phyloP scores from a whole-genome alignment of 306 rosid genomes.

The Abrus precatorius region DNA sequence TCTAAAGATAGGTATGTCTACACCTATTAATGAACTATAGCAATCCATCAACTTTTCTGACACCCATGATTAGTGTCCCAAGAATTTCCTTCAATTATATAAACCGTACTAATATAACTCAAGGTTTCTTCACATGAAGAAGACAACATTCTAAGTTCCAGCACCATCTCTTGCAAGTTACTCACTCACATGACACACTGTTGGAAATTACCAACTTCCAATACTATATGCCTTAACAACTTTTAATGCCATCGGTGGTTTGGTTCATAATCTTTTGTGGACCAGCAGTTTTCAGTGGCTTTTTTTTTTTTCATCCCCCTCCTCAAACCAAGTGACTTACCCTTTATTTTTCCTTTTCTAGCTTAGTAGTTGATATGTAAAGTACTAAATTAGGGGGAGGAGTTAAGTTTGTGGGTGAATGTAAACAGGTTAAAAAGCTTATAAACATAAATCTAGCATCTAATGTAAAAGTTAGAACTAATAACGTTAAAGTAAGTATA shows the following conservation, averaged over 20 bases:
- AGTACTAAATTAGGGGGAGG: not conserved
- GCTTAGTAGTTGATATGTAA: constrained; percentile 16
- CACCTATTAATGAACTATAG: constrained; percentile 40
- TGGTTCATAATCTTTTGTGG: constrained; percentile 35
- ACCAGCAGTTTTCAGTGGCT: not conserved
- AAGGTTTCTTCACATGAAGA: constrained; percentile 47
- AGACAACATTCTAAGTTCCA: constrained; percentile 55
- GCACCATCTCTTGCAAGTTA: constrained; percentile 35
- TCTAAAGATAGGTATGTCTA: constrained; percentile 46
- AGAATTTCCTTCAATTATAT: constrained; percentile 20
- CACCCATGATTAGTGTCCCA: constrained; percentile 45
- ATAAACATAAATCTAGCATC: no score
- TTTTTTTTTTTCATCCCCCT: not conserved
- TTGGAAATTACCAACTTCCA: constrained; percentile 48
- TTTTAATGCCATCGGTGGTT: constrained; percentile 46
- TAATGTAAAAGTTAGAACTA: no score
- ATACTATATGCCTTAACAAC: not conserved
- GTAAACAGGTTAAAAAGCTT: no score
- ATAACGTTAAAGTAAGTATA: no score
- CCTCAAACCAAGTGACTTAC: not conserved
- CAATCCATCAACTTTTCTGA: constrained; percentile 50
- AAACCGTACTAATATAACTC: constrained; percentile 46
- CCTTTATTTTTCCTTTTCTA: constrained; percentile 6
- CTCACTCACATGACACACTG: constrained; percentile 51
- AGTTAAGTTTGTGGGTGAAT: not conserved